phyloP scores from a whole-genome alignment of 2,329 filamentous ascomycete genomes.

The Colletotrichum scovillei region DNA sequence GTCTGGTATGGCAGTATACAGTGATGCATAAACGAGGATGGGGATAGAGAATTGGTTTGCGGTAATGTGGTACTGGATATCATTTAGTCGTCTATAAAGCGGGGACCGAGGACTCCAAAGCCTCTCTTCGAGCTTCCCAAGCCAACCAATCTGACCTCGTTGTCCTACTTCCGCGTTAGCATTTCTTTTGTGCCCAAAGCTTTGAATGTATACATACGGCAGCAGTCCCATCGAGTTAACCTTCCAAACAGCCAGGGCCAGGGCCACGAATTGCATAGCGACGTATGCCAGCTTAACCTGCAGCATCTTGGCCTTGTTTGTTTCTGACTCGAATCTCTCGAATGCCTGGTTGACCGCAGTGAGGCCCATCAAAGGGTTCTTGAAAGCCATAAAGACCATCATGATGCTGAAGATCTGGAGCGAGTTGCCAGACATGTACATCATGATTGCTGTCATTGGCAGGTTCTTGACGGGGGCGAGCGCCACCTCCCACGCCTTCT shows the following conservation, averaged over 20 bases:
- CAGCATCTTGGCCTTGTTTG: slow-evolving; percentile 78
- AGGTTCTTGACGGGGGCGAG: slow-evolving; percentile 92
- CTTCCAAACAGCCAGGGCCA: slow-evolving; percentile 94
- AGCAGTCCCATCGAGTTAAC: slow-evolving; percentile 95
- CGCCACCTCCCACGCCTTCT: slow-evolving; percentile 98
- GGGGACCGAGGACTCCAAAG: slow-evolving; percentile 73
- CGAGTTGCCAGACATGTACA: slow-evolving; percentile 99
- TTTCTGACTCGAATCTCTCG: slow-evolving; percentile 86
- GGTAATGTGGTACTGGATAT: neutral
- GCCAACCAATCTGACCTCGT: slow-evolving; percentile 97
- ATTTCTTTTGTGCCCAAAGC: neutral
- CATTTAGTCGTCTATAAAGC: slow-evolving; percentile 58
- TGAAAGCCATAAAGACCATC: slow-evolving; percentile 99
- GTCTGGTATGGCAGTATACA: neutral
- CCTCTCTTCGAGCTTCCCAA: slow-evolving; percentile 84
- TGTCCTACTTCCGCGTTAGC: slow-evolving; percentile 67
- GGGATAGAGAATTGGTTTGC: too few relatives aligned
- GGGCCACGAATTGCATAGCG: slow-evolving; percentile 83
- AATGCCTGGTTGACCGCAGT: slow-evolving; percentile 89
- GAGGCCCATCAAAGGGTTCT: slow-evolving; percentile 90
- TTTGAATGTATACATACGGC: slow-evolving; percentile 70
- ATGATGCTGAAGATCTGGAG: slow-evolving; percentile 99
- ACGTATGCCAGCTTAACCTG: slow-evolving; percentile 91
- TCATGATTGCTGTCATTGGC: slow-evolving; percentile 99
- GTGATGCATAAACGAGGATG: neutral